Conservation (phyloP, 73 alveolate genomes). For the Blepharisma stoltei region DNA sequence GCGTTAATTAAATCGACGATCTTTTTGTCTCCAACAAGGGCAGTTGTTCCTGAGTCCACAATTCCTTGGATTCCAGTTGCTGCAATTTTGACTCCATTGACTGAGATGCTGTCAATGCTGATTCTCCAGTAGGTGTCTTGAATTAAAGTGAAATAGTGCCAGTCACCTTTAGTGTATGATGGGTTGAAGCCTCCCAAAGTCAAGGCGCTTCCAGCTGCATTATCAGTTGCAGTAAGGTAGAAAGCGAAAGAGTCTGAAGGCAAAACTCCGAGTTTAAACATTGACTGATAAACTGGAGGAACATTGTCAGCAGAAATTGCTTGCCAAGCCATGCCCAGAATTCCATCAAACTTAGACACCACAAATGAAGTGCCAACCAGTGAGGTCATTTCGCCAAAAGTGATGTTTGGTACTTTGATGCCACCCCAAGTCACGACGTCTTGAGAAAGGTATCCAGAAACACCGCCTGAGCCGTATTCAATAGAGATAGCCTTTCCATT, state of each 20-base stretch:
- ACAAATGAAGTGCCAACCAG: constrained; percentile 44
- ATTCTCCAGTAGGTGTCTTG: constrained; percentile 56
- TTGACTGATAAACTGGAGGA: constrained; percentile 27
- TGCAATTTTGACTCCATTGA: constrained; percentile 37
- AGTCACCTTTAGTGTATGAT: constrained; percentile 22
- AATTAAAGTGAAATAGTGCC: constrained; percentile 51
- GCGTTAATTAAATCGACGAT: constrained; percentile 54
- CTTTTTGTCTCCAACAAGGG: constrained; percentile 44
- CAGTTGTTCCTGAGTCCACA: constrained; percentile 63
- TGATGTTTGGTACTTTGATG: constrained; percentile 34
- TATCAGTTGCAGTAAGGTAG: background rate
- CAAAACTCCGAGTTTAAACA: background rate
- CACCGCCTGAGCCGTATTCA: constrained; percentile 68
- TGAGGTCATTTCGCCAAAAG: constrained; percentile 60
- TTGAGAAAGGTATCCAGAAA: constrained; percentile 48
- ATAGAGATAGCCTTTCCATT: constrained; percentile 55
- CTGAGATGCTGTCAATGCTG: constrained; percentile 40
- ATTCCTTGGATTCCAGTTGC: constrained; percentile 43
- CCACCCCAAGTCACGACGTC: constrained; percentile 58
- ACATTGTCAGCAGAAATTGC: constrained; percentile 52
- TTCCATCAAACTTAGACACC: constrained; percentile 63
- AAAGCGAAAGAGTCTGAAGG: background rate
- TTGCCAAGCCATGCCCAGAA: constrained; percentile 67
- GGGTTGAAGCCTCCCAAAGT: constrained; percentile 58
- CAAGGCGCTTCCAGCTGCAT: constrained; percentile 44